Conservation (phyloP, 2,329 filamentous ascomycete genomes). For the Diaporthe vexans region DNA sequence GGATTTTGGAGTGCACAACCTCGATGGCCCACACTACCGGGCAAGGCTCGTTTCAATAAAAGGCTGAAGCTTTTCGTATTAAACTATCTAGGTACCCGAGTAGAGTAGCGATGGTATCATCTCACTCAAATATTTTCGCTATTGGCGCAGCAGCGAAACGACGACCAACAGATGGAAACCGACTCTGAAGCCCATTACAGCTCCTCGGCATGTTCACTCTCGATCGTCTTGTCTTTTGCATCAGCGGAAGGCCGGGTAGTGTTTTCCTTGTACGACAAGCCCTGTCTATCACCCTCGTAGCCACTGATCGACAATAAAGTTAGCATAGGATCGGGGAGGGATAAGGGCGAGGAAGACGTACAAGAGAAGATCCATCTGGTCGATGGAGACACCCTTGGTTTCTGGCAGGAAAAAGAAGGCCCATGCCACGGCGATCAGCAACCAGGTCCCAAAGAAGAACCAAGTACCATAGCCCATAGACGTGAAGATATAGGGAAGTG, state of each 20-base stretch:
- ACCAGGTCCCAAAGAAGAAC: slow-evolving; percentile 69
- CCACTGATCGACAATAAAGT: background rate
- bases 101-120: background rate
- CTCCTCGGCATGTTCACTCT: slow-evolving; percentile 24
- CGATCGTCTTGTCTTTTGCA: slow-evolving; percentile 6
- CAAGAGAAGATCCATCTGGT: slow-evolving; percentile 61
- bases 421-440: slow-evolving; percentile 62
- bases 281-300: slow-evolving; percentile 9
- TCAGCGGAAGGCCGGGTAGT: background rate
- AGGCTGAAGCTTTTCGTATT: background rate
- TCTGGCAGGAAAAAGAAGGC: slow-evolving; percentile 67
- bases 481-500: slow-evolving; percentile 60
- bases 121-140: background rate
- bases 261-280: background rate
- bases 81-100: background rate
- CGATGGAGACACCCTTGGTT: slow-evolving; percentile 67
- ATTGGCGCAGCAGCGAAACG: too few species aligned
- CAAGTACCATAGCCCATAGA: slow-evolving; percentile 64
- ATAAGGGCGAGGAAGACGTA: slow-evolving; percentile 15
- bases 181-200: background rate
- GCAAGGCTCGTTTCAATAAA: background rate
- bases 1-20: background rate
- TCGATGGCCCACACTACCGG: too few species aligned
- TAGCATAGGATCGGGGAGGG: background rate
- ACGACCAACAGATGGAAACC: background rate